Evolutionary conservation across 352 stramenopile species (phyloP).

Genomic region (Thalassiosira exigua): DNA sequence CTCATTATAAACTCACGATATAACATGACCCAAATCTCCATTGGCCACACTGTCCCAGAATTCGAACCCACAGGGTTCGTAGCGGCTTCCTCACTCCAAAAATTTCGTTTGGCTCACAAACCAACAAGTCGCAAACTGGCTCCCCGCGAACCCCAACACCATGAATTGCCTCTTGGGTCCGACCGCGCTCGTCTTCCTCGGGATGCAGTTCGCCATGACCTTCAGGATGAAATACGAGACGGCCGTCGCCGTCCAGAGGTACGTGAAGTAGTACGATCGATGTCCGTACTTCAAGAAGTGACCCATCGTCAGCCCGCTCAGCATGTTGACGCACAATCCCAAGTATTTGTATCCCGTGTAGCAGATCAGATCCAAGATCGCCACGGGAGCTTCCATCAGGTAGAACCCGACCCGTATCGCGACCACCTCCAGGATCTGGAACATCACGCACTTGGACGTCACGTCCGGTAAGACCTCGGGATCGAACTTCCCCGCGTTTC

Average conservation of each 20-base stretch:
- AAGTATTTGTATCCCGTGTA: slow-evolving; percentile 99
- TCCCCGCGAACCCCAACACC: slow-evolving; percentile 82
- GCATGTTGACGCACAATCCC: slow-evolving; percentile 93
- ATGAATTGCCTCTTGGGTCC: slow-evolving; percentile 83
- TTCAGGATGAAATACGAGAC: slow-evolving; percentile 95
- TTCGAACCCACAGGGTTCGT: no score
- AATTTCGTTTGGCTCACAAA: slow-evolving; percentile 86
- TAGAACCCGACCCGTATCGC: slow-evolving; percentile 94
- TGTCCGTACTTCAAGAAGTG: slow-evolving; percentile 79
- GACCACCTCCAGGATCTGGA: slow-evolving; percentile 91
- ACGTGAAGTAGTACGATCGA: slow-evolving; percentile 90
- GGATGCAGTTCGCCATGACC: slow-evolving; percentile 85
- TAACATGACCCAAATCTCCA: no score
- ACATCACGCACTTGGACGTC: slow-evolving; percentile 85
- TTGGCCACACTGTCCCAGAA: no score
- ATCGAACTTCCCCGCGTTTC: slow-evolving; percentile 91
- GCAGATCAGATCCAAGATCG: slow-evolving; percentile 94
- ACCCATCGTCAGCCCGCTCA: slow-evolving; percentile 87
- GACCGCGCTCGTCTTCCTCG: slow-evolving; percentile 51
- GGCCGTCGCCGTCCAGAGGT: slow-evolving; percentile 92
- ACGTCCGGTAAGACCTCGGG: slow-evolving; percentile 95
- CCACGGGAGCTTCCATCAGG: slow-evolving; percentile 91
- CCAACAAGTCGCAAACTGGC: slow-evolving; percentile 83
- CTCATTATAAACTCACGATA: no score
- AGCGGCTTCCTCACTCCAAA: slow-evolving; percentile 69